Base-by-base conservation (phyloP, 257 asterid species). In the Misopates orontium region DNA sequence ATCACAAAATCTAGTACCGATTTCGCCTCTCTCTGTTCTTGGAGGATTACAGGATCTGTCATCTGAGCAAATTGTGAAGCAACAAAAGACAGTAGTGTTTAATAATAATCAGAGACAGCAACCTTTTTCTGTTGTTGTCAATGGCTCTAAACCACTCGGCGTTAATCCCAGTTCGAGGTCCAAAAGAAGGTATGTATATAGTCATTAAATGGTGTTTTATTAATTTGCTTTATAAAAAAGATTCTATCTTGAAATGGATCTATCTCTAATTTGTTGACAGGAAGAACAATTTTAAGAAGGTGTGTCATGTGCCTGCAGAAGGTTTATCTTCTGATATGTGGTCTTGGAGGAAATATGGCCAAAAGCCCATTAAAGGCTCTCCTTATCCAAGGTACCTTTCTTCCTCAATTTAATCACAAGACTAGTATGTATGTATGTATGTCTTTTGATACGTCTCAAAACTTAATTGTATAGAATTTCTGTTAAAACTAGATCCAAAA, bases 281-380 rank as follows among this genome's bases (percentile, higher is more conserved):
- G 78, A 92, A 92, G 80, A 87, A 80, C 42, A 86, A 82, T 71
- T 23, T 77, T 79, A 92, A 92, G 86, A 89, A 67, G 73, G 90
- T 89, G 16, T 82, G 92, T 58, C 90, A 87, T 71, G 84, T 92
- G 0, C 82, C 96, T 10, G 96, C 93, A 21, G 97, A 89, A 65
- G 86, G 80, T 74, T 66, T 82, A 73, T 84, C 98, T 57, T 87
- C 96, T 21, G 98, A 92, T 66, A 76, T 74, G 69, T 92, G 97
- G 97, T 92, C 97, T 63, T 92, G 98, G 98, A 84, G 98, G 71
- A 92, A 92, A 79, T 92, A 92, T 77, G 98, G 98, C 18, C 98
- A 92, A 65, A 89, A 89, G 67, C 98, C 96, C 69, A 92, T 92
- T 60, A 89, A 92, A 77, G 97, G 98, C 67, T 92, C 97, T 10